phyloP scores from a whole-genome alignment of 176 grass and related monocot species.

The Aegilops tauschii region DNA sequence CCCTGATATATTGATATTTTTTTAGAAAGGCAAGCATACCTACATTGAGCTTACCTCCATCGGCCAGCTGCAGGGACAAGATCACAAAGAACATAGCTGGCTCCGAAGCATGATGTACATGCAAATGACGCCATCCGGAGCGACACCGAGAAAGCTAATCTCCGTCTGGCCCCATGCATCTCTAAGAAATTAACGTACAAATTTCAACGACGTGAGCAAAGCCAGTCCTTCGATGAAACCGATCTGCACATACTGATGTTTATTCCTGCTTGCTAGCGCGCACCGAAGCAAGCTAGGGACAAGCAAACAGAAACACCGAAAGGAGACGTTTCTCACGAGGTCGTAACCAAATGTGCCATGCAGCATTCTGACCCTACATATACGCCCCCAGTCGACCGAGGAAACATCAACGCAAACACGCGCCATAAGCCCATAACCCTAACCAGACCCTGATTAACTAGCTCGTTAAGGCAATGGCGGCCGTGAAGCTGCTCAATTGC shows the following conservation, averaged over 20 bases:
- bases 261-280: too few relatives aligned
- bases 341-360: not conserved
- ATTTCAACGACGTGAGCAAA: not conserved
- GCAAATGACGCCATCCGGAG: too few relatives aligned
- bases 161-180: not conserved
- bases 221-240: not conserved
- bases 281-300: not conserved
- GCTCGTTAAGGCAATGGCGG: not conserved
- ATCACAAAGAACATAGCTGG: not conserved
- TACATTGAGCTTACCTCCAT: not conserved
- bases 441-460: too few relatives aligned
- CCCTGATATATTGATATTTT: too few relatives aligned
- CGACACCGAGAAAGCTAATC: too few relatives aligned
- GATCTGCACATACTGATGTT: too few relatives aligned
- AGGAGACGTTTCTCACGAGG: not conserved
- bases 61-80: not conserved
- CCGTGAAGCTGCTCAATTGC: conserved; percentile 45
- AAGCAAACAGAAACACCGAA: not conserved
- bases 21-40: too few relatives aligned
- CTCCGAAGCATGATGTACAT: not conserved
- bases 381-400: too few relatives aligned
- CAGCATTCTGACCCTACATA: too few relatives aligned
- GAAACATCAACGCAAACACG: too few relatives aligned
- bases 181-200: not conserved
- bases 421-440: too few relatives aligned